Conservation (phyloP, 202 grass and related monocot genomes). For the Musa balbisiana region DNA sequence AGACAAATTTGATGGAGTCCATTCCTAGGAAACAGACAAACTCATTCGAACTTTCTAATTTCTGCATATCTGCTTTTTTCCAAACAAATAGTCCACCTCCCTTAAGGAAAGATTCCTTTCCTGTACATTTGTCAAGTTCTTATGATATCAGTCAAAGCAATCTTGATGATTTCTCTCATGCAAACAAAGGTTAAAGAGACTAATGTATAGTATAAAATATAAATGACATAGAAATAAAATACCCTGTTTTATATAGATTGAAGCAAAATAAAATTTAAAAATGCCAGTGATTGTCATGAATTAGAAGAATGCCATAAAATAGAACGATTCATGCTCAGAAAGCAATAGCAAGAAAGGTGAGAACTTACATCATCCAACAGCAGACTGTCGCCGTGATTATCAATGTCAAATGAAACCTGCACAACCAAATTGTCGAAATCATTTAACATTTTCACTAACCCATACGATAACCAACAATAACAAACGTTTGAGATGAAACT, state of each 20-base stretch:
- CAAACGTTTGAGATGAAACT: constrained; percentile 1
- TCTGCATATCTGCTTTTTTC: neutral
- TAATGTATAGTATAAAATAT: too few relatives aligned
- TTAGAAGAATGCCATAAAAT: neutral
- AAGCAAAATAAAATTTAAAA: neutral
- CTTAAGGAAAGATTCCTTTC: neutral
- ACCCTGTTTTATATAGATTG: neutral
- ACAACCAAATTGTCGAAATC: constrained; percentile 6
- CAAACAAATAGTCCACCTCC: neutral
- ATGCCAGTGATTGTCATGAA: neutral
- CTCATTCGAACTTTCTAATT: too few relatives aligned
- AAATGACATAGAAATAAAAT: neutral
- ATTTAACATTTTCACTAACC: neutral
- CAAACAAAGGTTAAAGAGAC: neutral
- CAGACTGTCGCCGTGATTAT: constrained; percentile 68
- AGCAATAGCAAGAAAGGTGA: neutral
- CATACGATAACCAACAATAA: neutral
- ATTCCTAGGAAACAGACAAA: too few relatives aligned
- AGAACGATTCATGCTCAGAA: neutral
- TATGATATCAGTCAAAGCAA: neutral
- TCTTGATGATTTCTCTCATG: neutral
- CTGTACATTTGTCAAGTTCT: neutral
- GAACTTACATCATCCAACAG: constrained; percentile 99
- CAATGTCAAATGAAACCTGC: constrained; percentile 95
- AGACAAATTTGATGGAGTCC: neutral